phyloP scores from a whole-genome alignment of 163 green algal species.

The Prototheca wickerhamii region DNA sequence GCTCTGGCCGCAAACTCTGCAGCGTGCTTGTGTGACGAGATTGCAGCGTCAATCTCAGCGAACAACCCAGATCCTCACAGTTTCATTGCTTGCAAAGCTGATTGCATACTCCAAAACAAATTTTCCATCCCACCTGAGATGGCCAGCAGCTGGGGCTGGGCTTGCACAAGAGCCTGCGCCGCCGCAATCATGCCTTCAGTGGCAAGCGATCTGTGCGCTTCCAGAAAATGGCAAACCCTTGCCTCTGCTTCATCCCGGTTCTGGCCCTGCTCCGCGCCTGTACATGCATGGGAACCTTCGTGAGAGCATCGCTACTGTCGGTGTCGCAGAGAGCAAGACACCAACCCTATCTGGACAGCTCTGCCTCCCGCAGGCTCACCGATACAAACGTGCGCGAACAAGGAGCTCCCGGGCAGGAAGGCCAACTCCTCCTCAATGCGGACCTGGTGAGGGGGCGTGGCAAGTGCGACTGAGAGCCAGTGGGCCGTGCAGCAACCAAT shows the following conservation, averaged over 20 bases:
- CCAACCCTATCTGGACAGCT: too few relatives aligned
- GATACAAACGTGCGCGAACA: conserved; percentile 7
- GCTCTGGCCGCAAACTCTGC: conserved; percentile 1
- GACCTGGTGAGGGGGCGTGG: conserved; percentile 1
- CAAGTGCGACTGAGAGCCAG: neutral
- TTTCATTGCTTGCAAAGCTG: too few relatives aligned
- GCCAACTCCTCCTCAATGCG: conserved; percentile 20
- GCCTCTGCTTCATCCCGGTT: too few relatives aligned
- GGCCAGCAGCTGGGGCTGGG: too few relatives aligned
- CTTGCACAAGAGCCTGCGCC: too few relatives aligned
- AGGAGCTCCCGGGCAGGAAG: conserved; percentile 15
- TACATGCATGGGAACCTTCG: neutral
- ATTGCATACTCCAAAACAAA: too few relatives aligned
- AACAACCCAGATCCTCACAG: neutral
- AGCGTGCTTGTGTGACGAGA: neutral
- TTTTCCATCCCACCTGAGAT: too few relatives aligned
- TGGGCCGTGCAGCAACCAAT: neutral
- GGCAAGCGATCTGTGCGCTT: too few relatives aligned
- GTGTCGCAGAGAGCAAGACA: neutral
- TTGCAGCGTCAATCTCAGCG: neutral
- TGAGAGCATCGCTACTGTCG: neutral
- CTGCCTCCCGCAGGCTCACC: neutral
- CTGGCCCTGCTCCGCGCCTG: neutral
- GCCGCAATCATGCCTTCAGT: too few relatives aligned
- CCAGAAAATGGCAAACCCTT: too few relatives aligned